Base-by-base conservation (phyloP, 352 stramenopile genomes). In the Phytophthora pisi region DNA sequence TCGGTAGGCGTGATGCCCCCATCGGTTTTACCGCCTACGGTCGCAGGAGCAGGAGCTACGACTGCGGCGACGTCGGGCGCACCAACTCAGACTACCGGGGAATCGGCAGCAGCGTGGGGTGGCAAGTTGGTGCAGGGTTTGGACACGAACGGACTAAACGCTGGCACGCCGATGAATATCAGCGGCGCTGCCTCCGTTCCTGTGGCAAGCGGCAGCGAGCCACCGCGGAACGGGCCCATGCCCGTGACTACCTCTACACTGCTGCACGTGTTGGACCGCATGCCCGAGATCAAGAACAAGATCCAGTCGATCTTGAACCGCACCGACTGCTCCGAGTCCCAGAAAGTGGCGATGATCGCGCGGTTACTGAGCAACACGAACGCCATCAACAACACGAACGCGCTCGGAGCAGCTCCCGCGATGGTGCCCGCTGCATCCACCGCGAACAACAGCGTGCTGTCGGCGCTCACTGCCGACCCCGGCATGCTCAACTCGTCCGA, bases 231-330 rank as follows among this genome's bases (percentile, higher is more conserved):
- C 54, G 61, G 64, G 11, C 66, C 68, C 0, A 90, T 94, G 70
- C 84, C 84, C 6, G 84, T 93, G 68, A 92, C 83, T 23, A 94
- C 88, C 3, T 91, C 86, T 6, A 89, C 88, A 26, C 57, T 96
- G 46, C 61, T 96, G 26, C 83, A 94, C 50, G 86, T 96, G 18
- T 66, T 96, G 18, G 88, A 96, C 54, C 83, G 86, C 5, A 93
- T 95, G 86, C 88, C 88, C 18, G 86, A 94, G 82, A 93, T 96
- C 70, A 96, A 96, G 82, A 86, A 92, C 77, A 92, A 96, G 78
- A 96, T 96, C 61, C 88, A 96, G 72, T 82, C 81, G 16, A 95
- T 96, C 64, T 57, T 96, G 23, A 93, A 95, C 60, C 86, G 88
- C 11, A 84, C 66, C 18, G 87, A 96, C 58, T 94, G 85, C 72